Evolutionary conservation across 768 basidiomycete species (phyloP).

Genomic region (Wakefieldia striispora): DNA sequence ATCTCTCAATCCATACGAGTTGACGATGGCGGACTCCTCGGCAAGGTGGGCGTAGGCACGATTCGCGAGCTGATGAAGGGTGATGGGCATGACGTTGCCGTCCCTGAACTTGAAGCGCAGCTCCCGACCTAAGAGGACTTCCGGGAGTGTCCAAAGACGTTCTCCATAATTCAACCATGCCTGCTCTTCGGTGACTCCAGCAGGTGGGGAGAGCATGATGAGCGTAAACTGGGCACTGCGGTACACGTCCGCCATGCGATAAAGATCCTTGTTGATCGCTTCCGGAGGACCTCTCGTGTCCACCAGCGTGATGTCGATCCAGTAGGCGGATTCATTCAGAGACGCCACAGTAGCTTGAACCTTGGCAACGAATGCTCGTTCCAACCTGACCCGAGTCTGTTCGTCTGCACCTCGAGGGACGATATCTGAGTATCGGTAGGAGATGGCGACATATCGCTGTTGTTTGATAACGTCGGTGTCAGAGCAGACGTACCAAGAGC

Average conservation of each 20-base stretch:
- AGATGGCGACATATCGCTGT: conserved; percentile 19
- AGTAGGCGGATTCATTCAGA: conserved; percentile 16
- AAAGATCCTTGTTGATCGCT: conserved; percentile 18
- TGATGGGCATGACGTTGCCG: conserved; percentile 14
- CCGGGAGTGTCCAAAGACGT: conserved; percentile 26
- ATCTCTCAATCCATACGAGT: conserved; percentile 18
- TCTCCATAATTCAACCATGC: conserved; percentile 20
- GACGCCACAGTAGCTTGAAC: conserved; percentile 5
- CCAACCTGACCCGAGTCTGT: neutral
- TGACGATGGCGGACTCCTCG: conserved; percentile 22
- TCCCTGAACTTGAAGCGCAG: conserved; percentile 14
- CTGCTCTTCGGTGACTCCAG: neutral
- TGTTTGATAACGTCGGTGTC: conserved; percentile 4
- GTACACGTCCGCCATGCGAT: conserved; percentile 25
- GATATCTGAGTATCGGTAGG: conserved; percentile 15
- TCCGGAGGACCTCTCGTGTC: neutral
- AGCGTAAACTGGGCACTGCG: conserved; percentile 22
- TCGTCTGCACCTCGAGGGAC: neutral
- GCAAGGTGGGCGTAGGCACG: conserved; percentile 15
- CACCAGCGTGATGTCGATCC: conserved; percentile 16
- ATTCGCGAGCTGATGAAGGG: conserved; percentile 23
- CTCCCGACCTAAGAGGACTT: conserved; percentile 20
- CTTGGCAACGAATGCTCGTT: conserved; percentile 1
- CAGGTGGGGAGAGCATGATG: conserved; percentile 13
- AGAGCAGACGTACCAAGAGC: conserved; percentile 1